Evolutionary conservation across 2,329 filamentous ascomycete species (phyloP).

Genomic region (Microcyclosporella mali): DNA sequence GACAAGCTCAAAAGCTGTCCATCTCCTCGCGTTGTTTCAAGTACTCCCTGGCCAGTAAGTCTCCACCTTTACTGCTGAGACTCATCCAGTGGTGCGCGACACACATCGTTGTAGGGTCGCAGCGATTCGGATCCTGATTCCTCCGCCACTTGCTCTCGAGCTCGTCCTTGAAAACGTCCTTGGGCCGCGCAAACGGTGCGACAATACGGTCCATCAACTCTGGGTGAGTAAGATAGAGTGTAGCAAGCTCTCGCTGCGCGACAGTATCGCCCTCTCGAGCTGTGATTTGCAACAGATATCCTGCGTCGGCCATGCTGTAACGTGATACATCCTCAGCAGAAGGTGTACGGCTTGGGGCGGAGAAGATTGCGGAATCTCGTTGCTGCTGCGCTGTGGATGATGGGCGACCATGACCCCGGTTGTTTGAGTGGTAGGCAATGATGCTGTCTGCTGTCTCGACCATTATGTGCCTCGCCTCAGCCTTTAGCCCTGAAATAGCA

Average conservation of each 20-base stretch:
- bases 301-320: constrained; percentile 72
- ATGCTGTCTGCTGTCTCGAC: constrained; percentile 67
- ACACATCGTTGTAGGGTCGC: constrained; percentile 84
- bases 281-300: constrained; percentile 83
- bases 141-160: constrained; percentile 62
- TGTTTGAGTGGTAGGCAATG: constrained; percentile 62
- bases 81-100: constrained; percentile 98
- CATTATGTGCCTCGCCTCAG: constrained; percentile 79
- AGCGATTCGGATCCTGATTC: constrained; percentile 57
- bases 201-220: constrained; percentile 75
- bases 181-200: constrained; percentile 73
- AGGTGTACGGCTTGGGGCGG: constrained; percentile 20
- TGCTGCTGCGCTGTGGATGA: constrained; percentile 30
- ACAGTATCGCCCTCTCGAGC: constrained; percentile 86
- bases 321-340: constrained; percentile 44
- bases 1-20: constrained; percentile 44
- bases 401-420: constrained; percentile 40
- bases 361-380: constrained; percentile 28
- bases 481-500: constrained; percentile 80
- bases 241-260: constrained; percentile 85
- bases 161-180: constrained; percentile 84
- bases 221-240: constrained; percentile 88
- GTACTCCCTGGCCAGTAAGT: constrained; percentile 76
- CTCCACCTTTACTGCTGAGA: constrained; percentile 75
- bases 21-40: constrained; percentile 65